A percentile compares a stretch with the other conserved stretches of the same genome.
Conservation (phyloP, 2,329 filamentous ascomycete genomes). For the Aureobasidium sp. region DNA sequence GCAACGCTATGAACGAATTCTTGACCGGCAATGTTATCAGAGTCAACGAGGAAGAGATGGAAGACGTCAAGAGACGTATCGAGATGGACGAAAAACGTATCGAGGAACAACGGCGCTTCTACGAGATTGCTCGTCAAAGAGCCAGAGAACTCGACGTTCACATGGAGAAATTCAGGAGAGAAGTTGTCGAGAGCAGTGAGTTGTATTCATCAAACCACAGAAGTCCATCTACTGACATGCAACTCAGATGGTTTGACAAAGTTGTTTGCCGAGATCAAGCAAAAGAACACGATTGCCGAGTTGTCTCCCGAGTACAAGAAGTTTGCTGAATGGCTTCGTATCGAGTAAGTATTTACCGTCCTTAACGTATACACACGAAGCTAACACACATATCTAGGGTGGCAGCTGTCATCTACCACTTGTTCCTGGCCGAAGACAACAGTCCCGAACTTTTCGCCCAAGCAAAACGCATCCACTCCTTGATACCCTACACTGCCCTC, state of each 20-base stretch:
- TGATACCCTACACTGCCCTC: constrained; percentile 85
- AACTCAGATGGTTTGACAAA: constrained; percentile 72
- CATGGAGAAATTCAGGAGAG: constrained; percentile 74
- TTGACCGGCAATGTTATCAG: constrained; percentile 65
- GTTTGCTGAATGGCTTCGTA: constrained; percentile 95
- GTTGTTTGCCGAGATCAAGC: constrained; percentile 85
- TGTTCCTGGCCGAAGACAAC: constrained; percentile 97
- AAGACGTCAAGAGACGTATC: constrained; percentile 74
- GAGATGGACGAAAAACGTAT: constrained; percentile 79
- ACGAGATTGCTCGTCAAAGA: constrained; percentile 85
- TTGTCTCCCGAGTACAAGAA: constrained; percentile 94
- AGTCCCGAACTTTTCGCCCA: constrained; percentile 94
- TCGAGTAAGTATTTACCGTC: constrained; percentile 51
- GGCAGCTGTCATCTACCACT: constrained; percentile 90
- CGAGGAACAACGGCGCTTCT: constrained; percentile 89
- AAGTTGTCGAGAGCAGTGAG: constrained; percentile 66
- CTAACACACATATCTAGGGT: constrained; percentile 42
- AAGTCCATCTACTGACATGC: neutral
- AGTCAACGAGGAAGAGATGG: constrained; percentile 71
- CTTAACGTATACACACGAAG: neutral
- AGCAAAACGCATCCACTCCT: constrained; percentile 85
- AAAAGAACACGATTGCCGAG: constrained; percentile 79
- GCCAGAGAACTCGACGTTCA: constrained; percentile 93
- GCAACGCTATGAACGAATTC: constrained; percentile 78
- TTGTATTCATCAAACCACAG: constrained; percentile 14